Conservation (phyloP, 345 rosid species). For the Turnera subulata region DNA sequence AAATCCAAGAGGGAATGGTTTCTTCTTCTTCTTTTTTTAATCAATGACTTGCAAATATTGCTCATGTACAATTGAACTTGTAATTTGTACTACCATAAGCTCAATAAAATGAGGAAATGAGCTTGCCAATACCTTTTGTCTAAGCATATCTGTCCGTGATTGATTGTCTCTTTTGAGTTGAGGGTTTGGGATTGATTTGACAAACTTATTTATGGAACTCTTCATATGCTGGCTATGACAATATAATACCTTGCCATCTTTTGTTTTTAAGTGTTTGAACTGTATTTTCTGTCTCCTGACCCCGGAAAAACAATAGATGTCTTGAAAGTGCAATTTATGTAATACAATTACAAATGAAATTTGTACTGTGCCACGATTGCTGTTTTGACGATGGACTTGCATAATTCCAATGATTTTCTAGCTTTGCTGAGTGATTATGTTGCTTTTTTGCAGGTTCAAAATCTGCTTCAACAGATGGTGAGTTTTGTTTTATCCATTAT, state of each 20-base stretch:
- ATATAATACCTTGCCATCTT: neutral
- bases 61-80: neutral
- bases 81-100: neutral
- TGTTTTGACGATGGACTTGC: neutral
- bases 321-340: no score
- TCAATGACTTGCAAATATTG: neutral
- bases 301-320: no score
- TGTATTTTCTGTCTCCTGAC: no score
- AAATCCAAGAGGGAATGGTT: neutral
- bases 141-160: no score
- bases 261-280: neutral
- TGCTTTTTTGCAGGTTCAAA: conserved; percentile 47
- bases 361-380: neutral
- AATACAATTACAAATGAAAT: no score
- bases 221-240: neutral
- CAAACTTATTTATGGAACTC: neutral
- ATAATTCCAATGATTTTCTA: conserved; percentile 6
- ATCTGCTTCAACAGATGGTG: conserved; percentile 77
- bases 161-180: no score
- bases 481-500: conserved; percentile 16
- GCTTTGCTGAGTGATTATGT: conserved; percentile 7
- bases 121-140: neutral
- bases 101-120: neutral
- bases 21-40: no score
- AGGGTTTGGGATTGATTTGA: no score